Evolutionary conservation across 2,329 filamentous ascomycete genomes (phyloP).

Genomic region (Thielaviopsis cerberus): DNA sequence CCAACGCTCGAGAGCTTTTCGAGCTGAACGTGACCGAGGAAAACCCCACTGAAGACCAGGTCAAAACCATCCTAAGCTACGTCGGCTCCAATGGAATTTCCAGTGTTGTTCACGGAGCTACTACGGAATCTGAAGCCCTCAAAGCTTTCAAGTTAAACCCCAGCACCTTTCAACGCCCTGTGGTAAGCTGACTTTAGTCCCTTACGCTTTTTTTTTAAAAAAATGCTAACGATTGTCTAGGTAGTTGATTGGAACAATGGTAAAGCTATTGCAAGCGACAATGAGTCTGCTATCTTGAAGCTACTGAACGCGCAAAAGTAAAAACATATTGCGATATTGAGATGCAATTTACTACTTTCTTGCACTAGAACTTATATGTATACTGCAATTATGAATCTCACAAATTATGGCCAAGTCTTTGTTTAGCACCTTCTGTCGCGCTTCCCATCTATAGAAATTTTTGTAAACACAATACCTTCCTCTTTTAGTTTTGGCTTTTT

Average conservation of each 20-base stretch:
- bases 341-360: background rate
- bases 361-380: too few relatives aligned
- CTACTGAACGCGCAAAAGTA: slow-evolving; percentile 41
- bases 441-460: too few relatives aligned
- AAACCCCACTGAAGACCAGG: slow-evolving; percentile 62
- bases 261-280: slow-evolving; percentile 56
- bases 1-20: slow-evolving; percentile 45
- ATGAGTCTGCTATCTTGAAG: slow-evolving; percentile 77
- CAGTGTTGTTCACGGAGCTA: slow-evolving; percentile 54
- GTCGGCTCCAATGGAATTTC: slow-evolving; percentile 44
- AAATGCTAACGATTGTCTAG: slow-evolving; percentile 18
- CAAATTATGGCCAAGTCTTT: too few relatives aligned
- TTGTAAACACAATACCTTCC: too few relatives aligned
- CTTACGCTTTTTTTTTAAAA: slow-evolving; percentile 12
- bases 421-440: too few relatives aligned
- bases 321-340: background rate
- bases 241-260: slow-evolving; percentile 90
- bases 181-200: slow-evolving; percentile 36
- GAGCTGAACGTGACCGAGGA: slow-evolving; percentile 71
- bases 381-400: background rate
- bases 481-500: too few relatives aligned
- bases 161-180: slow-evolving; percentile 52
- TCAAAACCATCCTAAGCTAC: slow-evolving; percentile 71
- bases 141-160: slow-evolving; percentile 55
- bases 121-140: slow-evolving; percentile 56